phyloP scores from a whole-genome alignment of 208 protist genomes.

The Trypanosoma boissoni region DNA sequence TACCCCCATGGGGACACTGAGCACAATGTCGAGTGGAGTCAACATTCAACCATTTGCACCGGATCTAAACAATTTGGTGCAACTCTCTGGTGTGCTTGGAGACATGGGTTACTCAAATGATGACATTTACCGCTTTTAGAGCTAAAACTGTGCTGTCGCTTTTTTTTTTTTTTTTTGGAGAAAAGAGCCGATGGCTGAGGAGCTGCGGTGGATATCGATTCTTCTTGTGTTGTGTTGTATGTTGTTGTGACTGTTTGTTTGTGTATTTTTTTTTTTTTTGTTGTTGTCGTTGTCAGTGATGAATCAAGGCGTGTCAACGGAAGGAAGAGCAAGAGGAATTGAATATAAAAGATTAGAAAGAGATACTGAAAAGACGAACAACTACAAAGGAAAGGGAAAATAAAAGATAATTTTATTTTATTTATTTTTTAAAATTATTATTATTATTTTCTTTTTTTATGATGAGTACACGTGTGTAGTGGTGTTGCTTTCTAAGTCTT shows the following conservation, averaged over 20 bases:
- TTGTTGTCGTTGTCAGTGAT: background rate
- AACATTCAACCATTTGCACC: constrained; percentile 81
- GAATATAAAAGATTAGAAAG: background rate
- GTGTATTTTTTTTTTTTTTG: constrained; percentile 3
- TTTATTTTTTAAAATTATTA: background rate
- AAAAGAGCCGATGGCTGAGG: too few species aligned
- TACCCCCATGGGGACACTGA: constrained; percentile 69
- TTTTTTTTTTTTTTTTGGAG: too few species aligned
- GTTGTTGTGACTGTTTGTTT: background rate
- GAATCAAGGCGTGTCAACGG: background rate
- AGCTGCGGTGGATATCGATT: too few species aligned
- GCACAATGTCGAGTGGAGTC: constrained; percentile 67
- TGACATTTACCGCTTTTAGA: constrained; percentile 87
- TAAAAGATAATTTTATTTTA: background rate
- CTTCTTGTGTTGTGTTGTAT: too few species aligned
- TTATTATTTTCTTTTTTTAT: constrained; percentile 19
- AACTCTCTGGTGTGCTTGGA: constrained; percentile 67
- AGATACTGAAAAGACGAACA: background rate
- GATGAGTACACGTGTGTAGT: too few species aligned
- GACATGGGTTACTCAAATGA: constrained; percentile 83
- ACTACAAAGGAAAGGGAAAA: background rate
- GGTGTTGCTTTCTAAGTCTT: too few species aligned
- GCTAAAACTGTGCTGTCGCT: too few species aligned
- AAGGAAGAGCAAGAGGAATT: background rate
- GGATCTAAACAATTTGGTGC: constrained; percentile 84